These are phyloP conservation scores for Phytophthora parvispora DNA, from an alignment of 352 stramenopile species.

Conservation along the genomic window DNA sequence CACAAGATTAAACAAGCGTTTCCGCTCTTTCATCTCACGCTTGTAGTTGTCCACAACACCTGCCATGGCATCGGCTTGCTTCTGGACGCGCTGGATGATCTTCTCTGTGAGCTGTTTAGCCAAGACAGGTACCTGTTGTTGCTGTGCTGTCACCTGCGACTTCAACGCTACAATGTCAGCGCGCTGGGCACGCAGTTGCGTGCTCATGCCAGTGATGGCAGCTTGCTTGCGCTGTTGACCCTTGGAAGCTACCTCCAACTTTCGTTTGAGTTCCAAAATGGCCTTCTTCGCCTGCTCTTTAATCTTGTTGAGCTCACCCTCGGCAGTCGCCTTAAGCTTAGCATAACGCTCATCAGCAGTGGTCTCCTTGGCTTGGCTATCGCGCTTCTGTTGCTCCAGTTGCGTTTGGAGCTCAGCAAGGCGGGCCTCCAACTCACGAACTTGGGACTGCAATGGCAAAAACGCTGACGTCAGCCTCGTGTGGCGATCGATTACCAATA, in stretches of 20 bases:
- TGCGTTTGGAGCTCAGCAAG: conserved; percentile 47
- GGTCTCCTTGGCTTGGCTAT: conserved; percentile 52
- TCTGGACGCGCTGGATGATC: conserved; percentile 74
- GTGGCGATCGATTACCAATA: not conserved
- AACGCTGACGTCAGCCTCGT: not conserved
- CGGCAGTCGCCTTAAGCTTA: conserved; percentile 83
- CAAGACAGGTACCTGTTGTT: conserved; percentile 68
- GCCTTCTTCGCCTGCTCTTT: conserved; percentile 92
- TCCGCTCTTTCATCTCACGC: conserved; percentile 89
- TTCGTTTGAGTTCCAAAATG: conserved; percentile 87
- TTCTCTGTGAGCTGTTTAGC: conserved; percentile 81
- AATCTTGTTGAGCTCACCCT: conserved; percentile 83
- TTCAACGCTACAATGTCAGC: conserved; percentile 60
- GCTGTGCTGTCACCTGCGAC: conserved; percentile 55
- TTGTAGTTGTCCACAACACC: conserved; percentile 93
- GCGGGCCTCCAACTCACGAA: conserved; percentile 50
- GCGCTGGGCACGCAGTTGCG: conserved; percentile 69
- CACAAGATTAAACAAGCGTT: conserved; percentile 96
- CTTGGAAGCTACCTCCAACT: conserved; percentile 71
- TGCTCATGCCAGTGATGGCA: conserved; percentile 46
- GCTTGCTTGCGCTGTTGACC: conserved; percentile 67
- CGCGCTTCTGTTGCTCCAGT: conserved; percentile 65
- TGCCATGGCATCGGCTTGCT: conserved; percentile 83
- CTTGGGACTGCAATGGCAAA: conserved; percentile 34
- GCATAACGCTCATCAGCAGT: conserved; percentile 74